Evolutionary conservation across 2,329 filamentous ascomycete genomes (phyloP).

Genomic region (Cladosporium sphaerospermum): DNA sequence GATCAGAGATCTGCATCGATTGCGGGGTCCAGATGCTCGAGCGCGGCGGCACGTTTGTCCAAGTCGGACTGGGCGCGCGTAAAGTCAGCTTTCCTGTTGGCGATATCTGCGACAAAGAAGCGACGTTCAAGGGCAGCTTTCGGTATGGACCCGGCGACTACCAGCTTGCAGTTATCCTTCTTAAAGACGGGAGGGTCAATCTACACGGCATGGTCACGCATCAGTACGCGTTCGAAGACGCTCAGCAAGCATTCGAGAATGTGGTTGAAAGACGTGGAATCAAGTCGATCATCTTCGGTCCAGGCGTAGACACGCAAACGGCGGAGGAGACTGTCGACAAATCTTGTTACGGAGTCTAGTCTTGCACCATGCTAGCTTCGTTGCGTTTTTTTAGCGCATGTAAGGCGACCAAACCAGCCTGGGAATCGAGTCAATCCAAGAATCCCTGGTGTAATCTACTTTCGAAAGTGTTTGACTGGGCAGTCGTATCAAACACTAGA

Average conservation of each 20-base stretch:
- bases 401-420: no score
- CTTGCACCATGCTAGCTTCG: no score
- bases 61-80: constrained; percentile 79
- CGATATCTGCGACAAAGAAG: constrained; percentile 78
- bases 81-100: constrained; percentile 88
- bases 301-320: neutral
- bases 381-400: no score
- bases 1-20: constrained; percentile 73
- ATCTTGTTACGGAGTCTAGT: no score
- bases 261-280: constrained; percentile 76
- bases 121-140: constrained; percentile 69
- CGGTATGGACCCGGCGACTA: constrained; percentile 57
- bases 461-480: no score
- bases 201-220: constrained; percentile 71
- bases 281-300: constrained; percentile 48
- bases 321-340: no score
- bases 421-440: no score
- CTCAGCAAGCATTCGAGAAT: constrained; percentile 77
- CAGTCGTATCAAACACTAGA: no score
- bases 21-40: constrained; percentile 63
- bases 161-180: constrained; percentile 69
- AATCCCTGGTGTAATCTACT: no score
- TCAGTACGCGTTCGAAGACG: constrained; percentile 69
- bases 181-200: constrained; percentile 61
- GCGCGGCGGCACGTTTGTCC: constrained; percentile 67